Percentiles rank a stretch among this genome's conserved stretches.
phyloP scores from a whole-genome alignment of 345 rosid genomes.

The Eucalyptus grandis region DNA sequence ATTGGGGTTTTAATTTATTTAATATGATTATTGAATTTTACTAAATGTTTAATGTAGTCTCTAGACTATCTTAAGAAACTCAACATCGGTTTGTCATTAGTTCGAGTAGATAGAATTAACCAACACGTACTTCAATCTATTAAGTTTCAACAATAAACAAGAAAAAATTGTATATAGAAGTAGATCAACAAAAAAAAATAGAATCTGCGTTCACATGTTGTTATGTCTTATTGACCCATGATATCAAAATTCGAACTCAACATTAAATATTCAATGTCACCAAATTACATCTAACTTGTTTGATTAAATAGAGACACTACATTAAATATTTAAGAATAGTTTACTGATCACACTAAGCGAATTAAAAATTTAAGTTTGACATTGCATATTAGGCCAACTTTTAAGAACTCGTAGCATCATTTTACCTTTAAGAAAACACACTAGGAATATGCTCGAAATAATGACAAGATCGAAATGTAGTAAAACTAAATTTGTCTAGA shows the following conservation, averaged over 20 bases:
- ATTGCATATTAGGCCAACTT: too few species aligned
- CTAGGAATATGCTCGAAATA: not conserved
- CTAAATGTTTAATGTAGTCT: too few species aligned
- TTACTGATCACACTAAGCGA: too few species aligned
- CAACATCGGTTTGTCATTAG: too few species aligned
- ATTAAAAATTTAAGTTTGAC: too few species aligned
- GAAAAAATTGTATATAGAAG: not conserved
- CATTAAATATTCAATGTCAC: not conserved
- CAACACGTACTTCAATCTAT: too few species aligned
- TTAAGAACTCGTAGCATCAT: not conserved
- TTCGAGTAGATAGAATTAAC: not conserved
- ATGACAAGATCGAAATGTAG: too few species aligned
- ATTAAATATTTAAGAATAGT: too few species aligned
- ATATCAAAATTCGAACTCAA: not conserved
- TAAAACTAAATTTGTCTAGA: not conserved
- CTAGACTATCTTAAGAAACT: too few species aligned
- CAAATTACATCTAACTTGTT: too few species aligned
- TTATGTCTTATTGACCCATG: not conserved
- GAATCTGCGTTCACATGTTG: not conserved
- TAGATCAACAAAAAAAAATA: not conserved
- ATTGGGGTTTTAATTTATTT: not conserved
- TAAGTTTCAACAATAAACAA: too few species aligned
- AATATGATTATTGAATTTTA: too few species aligned
- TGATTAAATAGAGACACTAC: not conserved
- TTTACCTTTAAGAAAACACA: not conserved